Evolutionary conservation across 768 basidiomycete genomes (phyloP), one percentile per base, ranked within the genome.

Genomic region (Pisolithus tinctorius): DNA sequence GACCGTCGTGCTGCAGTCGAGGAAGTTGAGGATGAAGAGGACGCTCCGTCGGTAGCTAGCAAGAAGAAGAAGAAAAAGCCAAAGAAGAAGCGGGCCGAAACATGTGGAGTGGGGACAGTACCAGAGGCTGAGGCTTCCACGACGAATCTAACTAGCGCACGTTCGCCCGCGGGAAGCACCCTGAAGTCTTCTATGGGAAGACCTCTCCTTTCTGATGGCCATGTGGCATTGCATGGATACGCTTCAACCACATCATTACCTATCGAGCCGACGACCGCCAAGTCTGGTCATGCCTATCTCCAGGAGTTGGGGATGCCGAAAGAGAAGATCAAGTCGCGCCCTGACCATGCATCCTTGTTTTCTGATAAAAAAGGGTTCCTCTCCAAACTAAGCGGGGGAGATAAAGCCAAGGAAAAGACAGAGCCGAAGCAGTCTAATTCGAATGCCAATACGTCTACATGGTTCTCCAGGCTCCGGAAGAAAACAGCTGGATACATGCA

Each of bases 21-120:
- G 59, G 86, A 90, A 39, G 83, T 80, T 0, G 84, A 86, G 46
- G 88, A 88, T 45, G 86, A 85, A 60, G 84, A 80, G 31, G 77
- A 65, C 1, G 49, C 60, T 27, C 44, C 63, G 0, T 58, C 70
- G 2, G 45, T 65, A 1, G 67, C 73, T 2, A 61, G 55, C n/a
- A 69, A 71, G 43, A 87, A 88, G 72, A 88, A 86, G 65, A 86
- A 88, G 67, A 84, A 84, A 68, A 87, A 86, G 58, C 69, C 77
- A 20, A 88, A 84, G 72, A 89, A 87, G 64, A 87, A 84, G 67
- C 82, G 79, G 65, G 78, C 57, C 45, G 52, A 6, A 11, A 39
- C 34, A 2, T 52, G 48, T 29, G 56, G 60, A 25, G 23, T 57
- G 20, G 54, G 58, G 9, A 60, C 63, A 6, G 58, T 63, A 51